Evolutionary conservation across 2,329 filamentous ascomycete species (phyloP).

Genomic region (Coniochaeta hoffmannii): DNA sequence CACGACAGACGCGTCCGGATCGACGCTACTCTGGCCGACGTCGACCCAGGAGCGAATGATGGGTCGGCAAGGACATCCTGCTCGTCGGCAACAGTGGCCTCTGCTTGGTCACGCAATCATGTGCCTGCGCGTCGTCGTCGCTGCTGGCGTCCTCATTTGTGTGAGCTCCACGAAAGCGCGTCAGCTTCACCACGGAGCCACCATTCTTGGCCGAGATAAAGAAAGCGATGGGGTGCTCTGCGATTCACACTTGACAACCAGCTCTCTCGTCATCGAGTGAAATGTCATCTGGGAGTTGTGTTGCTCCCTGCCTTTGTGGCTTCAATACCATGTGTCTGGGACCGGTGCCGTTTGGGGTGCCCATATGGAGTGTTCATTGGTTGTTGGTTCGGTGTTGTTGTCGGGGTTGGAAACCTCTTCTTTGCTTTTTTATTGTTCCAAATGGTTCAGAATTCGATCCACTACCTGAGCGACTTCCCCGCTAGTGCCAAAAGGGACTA

Average conservation of each 20-base stretch:
- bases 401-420: no score
- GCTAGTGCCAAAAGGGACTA: neutral
- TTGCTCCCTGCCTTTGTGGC: neutral
- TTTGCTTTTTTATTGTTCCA: no score
- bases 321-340: neutral
- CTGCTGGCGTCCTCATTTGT: neutral
- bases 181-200: neutral
- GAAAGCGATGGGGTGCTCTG: neutral
- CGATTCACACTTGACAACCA: neutral
- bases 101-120: neutral
- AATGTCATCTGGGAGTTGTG: neutral
- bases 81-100: neutral
- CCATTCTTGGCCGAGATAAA: neutral
- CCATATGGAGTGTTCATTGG: neutral
- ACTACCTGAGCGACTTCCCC: neutral
- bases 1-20: neutral
- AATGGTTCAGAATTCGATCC: no score
- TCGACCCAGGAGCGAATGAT: neutral
- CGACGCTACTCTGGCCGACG: neutral
- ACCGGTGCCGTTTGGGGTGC: neutral
- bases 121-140: neutral
- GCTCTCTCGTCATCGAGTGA: neutral
- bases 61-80: neutral
- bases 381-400: neutral
- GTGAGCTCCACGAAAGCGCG: neutral